Conservation (phyloP, 2,329 filamentous ascomycete genomes). For the Scolecobasidium constrictum region DNA sequence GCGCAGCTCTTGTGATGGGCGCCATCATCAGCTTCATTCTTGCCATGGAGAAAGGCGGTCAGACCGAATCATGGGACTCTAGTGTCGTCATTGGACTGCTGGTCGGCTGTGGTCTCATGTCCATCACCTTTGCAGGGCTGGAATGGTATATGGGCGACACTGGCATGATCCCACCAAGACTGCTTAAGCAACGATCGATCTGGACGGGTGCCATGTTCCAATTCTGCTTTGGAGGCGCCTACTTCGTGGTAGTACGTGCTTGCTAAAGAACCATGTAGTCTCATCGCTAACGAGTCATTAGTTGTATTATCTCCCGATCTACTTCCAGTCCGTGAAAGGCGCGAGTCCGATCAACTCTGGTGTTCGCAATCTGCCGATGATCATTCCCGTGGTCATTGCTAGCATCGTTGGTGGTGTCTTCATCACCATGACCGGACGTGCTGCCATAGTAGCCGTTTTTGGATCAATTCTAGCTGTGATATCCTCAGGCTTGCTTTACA, state of each 20-base stretch:
- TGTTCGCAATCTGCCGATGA: slow-evolving; percentile 30
- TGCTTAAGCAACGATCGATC: slow-evolving; percentile 26
- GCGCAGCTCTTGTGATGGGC: neutral
- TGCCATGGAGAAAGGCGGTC: neutral
- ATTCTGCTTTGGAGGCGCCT: slow-evolving; percentile 25
- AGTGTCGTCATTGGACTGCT: slow-evolving; percentile 5
- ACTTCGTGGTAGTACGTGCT: slow-evolving; percentile 30
- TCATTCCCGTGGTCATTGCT: slow-evolving; percentile 21
- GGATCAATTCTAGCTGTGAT: slow-evolving; percentile 21
- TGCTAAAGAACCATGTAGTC: no score
- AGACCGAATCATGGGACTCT: slow-evolving; percentile 1
- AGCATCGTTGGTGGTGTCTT: slow-evolving; percentile 16
- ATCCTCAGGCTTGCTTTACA: slow-evolving; percentile 30
- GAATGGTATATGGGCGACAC: slow-evolving; percentile 28
- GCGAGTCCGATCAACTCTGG: slow-evolving; percentile 25
- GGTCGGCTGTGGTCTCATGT: slow-evolving; percentile 8
- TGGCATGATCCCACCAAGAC: slow-evolving; percentile 26
- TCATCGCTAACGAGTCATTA: no score
- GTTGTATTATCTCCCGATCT: slow-evolving; percentile 39
- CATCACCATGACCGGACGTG: slow-evolving; percentile 23
- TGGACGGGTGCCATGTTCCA: slow-evolving; percentile 23
- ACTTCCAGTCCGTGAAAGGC: slow-evolving; percentile 33
- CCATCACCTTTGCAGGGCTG: slow-evolving; percentile 20
- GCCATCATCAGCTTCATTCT: slow-evolving; percentile 1
- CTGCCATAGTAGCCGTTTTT: slow-evolving; percentile 20